A percentile compares a stretch with the other conserved stretches of the same genome.
These are phyloP conservation scores for Zymoseptoria ardabiliae DNA, from an alignment of 2,329 filamentous ascomycete species.

Conservation along the genomic window DNA sequence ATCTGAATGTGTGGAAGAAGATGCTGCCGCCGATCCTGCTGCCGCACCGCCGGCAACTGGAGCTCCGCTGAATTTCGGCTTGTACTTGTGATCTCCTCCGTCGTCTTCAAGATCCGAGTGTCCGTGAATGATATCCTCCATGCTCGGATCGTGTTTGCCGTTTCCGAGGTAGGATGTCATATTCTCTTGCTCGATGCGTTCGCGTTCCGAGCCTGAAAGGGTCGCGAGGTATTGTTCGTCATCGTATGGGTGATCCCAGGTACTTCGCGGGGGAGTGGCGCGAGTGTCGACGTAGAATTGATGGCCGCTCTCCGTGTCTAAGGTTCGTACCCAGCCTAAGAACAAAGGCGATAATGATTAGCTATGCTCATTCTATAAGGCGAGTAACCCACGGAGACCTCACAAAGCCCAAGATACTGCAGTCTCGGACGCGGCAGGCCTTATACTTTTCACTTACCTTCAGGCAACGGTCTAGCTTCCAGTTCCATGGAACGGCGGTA, in stretches of 20 bases:
- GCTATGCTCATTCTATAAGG: no score
- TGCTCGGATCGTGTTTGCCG: constrained; percentile 16
- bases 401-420: no score
- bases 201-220: constrained; percentile 44
- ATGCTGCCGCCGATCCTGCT: constrained; percentile 3
- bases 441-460: constrained; percentile 18
- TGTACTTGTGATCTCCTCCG: constrained; percentile 18
- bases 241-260: constrained; percentile 57
- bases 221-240: constrained; percentile 47
- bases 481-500: constrained; percentile 56
- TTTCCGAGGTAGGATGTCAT: constrained; percentile 16
- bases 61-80: not conserved
- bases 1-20: constrained; percentile 11
- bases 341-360: no score
- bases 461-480: constrained; percentile 47
- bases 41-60: constrained; percentile 2
- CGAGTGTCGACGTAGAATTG: constrained; percentile 58
- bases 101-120: constrained; percentile 39
- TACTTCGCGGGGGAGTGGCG: constrained; percentile 47
- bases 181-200: constrained; percentile 37
- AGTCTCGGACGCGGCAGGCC: no score
- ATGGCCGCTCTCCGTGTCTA: constrained; percentile 47
- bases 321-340: constrained; percentile 48
- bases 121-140: constrained; percentile 38
- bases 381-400: no score